These are phyloP conservation scores for Limnanthes douglasii DNA, from an alignment of 345 rosid genomes.

Conservation along the genomic window DNA sequence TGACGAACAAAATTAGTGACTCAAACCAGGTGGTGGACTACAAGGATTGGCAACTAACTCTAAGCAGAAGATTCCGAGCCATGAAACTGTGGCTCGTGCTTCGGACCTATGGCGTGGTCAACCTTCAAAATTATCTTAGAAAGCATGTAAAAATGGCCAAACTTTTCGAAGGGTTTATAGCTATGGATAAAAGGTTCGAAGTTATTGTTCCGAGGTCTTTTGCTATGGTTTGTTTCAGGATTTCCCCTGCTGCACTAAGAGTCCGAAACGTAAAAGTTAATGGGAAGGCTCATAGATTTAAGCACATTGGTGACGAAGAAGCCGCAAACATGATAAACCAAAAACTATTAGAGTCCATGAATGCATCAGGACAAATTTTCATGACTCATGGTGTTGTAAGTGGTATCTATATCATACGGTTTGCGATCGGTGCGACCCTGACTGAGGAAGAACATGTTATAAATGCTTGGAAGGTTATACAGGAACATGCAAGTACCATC, in stretches of 20 bases:
- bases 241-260: too few species aligned
- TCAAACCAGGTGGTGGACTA: constrained; percentile 35
- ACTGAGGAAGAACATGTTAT: constrained; percentile 12
- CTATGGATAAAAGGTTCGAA: constrained; percentile 12
- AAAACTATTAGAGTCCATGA: constrained; percentile 18
- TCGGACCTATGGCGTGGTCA: constrained; percentile 26
- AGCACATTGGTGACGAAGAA: constrained; percentile 10
- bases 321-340: constrained; percentile 15
- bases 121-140: constrained; percentile 20
- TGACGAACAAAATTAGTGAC: constrained; percentile 23
- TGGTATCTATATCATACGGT: constrained; percentile 2
- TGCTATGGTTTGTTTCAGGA: too few species aligned
- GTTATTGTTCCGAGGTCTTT: too few species aligned
- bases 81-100: constrained; percentile 40
- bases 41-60: constrained; percentile 46
- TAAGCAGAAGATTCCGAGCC: constrained; percentile 30
- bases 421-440: constrained; percentile 15
- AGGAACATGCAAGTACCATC: constrained; percentile 11
- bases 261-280: too few species aligned
- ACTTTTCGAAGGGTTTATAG: constrained; percentile 20
- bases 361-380: constrained; percentile 23
- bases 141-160: constrained; percentile 27
- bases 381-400: constrained; percentile 12
- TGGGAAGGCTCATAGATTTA: too few species aligned
- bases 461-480: constrained; percentile 11